Evolutionary conservation across 306 rosid species (phyloP), one percentile per base, ranked within the genome.

Genomic region (Glycyrrhiza uralensis): DNA sequence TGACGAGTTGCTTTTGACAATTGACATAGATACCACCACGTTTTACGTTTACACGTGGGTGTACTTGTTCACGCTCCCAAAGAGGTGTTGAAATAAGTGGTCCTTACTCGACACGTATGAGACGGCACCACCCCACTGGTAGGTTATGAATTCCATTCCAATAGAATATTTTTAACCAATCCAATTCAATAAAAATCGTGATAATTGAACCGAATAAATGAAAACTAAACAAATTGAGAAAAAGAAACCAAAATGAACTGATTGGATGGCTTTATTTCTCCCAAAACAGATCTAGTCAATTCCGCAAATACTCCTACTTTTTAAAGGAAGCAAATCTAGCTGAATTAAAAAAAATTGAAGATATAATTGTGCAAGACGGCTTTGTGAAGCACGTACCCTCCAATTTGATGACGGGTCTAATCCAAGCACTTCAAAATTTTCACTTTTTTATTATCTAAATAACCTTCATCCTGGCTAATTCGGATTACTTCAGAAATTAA

Each of bases 21-120:
- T 45, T 32, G 4, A 32, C 49, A 8, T 2, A 17, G 1, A 29
- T 56, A 71, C 15, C 14, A 4, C 22, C 79, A 41, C 79, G 79
- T 75, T n/a, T n/a, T n/a, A n/a, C n/a, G n/a, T 75, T 75, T 75
- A 5, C 18, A 41, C 32, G 28, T 52, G 74, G 54, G 18, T n/a
- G 64, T 50, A 63, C 7, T n/a, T 58, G 23, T 19, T 41, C n/a
- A 58, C 58, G 23, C 38, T 29, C 49, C 47, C 29, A 71, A 57
- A 1, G 9, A 2, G 7, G 1, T n/a, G n/a, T n/a, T n/a, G n/a
- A n/a, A n/a, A n/a, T n/a, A n/a, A n/a, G n/a, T n/a, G n/a, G n/a
- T n/a, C n/a, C n/a, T n/a, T n/a, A n/a, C n/a, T n/a, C n/a, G n/a
- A n/a, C n/a, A n/a, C 44, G 38, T 3, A 29, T 18, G 45, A 71